These are phyloP conservation scores for Spathaspora boniae DNA, from an alignment of 805 yeast genomes.

Conservation along the genomic window DNA sequence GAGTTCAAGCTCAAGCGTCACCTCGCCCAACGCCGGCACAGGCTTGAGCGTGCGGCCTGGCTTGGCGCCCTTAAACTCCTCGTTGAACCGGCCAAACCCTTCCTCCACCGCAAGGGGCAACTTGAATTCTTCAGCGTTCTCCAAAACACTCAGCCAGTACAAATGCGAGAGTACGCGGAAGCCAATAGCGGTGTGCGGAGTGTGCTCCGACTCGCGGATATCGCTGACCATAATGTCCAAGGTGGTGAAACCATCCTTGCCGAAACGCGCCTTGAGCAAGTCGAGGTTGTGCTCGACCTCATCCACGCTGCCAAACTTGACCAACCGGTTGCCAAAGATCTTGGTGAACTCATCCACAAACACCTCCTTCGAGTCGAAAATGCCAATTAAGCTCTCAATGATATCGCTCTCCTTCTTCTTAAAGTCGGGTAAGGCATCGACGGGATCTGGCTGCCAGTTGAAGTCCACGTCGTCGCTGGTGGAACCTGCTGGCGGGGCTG, in stretches of 20 bases:
- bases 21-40: conserved; percentile 59
- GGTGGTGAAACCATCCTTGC: conserved; percentile 59
- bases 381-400: conserved; percentile 66
- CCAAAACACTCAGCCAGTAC: conserved; percentile 71
- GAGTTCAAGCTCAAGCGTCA: conserved; percentile 53
- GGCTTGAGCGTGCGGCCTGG: conserved; percentile 58
- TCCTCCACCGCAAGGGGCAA: conserved; percentile 46
- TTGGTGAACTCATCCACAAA: conserved; percentile 64
- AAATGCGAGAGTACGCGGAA: conserved; percentile 72
- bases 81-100: conserved; percentile 42
- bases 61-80: conserved; percentile 41
- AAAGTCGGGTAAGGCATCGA: conserved; percentile 88
- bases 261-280: conserved; percentile 60
- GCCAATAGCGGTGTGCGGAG: conserved; percentile 54
- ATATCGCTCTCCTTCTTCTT: conserved; percentile 61
- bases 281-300: conserved; percentile 44
- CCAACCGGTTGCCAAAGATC: conserved; percentile 55
- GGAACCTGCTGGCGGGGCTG: conserved; percentile 1
- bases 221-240: conserved; percentile 85
- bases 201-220: conserved; percentile 49
- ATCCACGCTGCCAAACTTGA: conserved; percentile 37
- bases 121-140: conserved; percentile 33
- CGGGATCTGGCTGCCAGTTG: conserved; percentile 81
- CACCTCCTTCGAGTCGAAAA: conserved; percentile 65
- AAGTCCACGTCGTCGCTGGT: conserved; percentile 45